A percentile compares a stretch with the other conserved stretches of the same genome.
These are phyloP conservation scores for Luffa acutangula DNA, from an alignment of 306 rosid genomes.

Conservation along the genomic window DNA sequence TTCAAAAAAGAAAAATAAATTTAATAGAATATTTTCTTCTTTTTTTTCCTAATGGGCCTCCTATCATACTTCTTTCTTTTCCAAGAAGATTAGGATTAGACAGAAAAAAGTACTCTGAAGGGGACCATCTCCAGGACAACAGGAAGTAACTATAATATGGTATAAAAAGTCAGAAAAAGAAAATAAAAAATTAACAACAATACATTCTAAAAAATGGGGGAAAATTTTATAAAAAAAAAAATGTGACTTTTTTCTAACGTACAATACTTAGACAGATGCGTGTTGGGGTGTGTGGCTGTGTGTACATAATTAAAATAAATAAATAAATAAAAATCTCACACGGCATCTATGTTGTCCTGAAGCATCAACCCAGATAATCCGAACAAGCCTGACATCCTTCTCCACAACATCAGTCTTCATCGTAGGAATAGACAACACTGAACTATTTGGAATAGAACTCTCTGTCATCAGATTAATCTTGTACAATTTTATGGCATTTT, in stretches of 20 bases:
- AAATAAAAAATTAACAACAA: background rate
- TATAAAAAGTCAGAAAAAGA: background rate
- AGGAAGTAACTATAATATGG: background rate
- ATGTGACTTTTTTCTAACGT: background rate
- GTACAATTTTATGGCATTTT: slow-evolving; percentile 60
- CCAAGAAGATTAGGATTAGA: background rate
- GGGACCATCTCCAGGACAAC: background rate
- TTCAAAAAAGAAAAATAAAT: too few relatives aligned
- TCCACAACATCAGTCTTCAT: slow-evolving; percentile 19
- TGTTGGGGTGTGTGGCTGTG: too few relatives aligned
- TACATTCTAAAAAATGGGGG: background rate
- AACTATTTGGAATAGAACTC: slow-evolving; percentile 16
- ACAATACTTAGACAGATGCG: background rate
- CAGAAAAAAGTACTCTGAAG: background rate
- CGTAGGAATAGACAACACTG: slow-evolving; percentile 14
- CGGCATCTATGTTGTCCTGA: slow-evolving; percentile 94
- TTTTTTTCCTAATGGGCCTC: background rate
- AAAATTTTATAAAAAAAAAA: background rate
- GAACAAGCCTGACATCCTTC: slow-evolving; percentile 46
- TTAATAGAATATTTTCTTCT: background rate
- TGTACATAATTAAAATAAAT: background rate
- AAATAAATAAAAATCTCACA: slow-evolving; percentile 32
- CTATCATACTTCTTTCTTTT: background rate
- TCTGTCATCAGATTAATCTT: slow-evolving; percentile 26
- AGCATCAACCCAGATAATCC: slow-evolving; percentile 70